These are phyloP conservation scores for Blastobotrys apis DNA, from an alignment of 1,139 yeast genomes.

Conservation along the genomic window DNA sequence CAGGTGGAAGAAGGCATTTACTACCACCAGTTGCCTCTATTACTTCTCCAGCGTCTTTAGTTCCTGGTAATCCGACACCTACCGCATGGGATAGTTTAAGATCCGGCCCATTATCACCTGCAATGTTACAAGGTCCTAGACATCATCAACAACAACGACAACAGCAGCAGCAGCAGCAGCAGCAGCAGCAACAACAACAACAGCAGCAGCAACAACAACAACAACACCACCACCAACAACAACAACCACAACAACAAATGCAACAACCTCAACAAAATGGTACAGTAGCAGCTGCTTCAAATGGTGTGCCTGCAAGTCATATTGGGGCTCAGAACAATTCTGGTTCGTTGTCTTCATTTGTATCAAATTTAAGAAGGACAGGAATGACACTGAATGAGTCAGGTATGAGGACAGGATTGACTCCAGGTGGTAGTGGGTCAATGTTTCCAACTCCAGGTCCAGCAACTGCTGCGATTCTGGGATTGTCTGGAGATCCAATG, in stretches of 20 bases:
- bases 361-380: conserved; percentile 14
- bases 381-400: conserved; percentile 22
- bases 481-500: conserved; percentile 21
- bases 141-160: conserved; percentile 9
- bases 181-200: not conserved
- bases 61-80: conserved; percentile 23
- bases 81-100: conserved; percentile 23
- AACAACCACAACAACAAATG: too few species aligned
- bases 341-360: conserved; percentile 20
- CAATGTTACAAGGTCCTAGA: conserved; percentile 34
- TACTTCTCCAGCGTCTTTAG: conserved; percentile 34
- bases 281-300: conserved; percentile 11
- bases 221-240: too few species aligned
- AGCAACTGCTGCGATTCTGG: conserved; percentile 36
- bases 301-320: not conserved
- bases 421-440: conserved; percentile 37
- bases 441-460: conserved; percentile 39
- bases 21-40: conserved; percentile 37
- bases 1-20: conserved; percentile 32
- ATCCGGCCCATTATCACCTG: conserved; percentile 34
- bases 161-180: conserved; percentile 7
- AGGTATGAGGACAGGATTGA: conserved; percentile 35
- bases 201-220: not conserved
- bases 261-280: not conserved
- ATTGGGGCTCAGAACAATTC: conserved; percentile 10